These are phyloP conservation scores for Arachnopeziza araneosa DNA, from an alignment of 2,329 filamentous ascomycete species.

Conservation along the genomic window DNA sequence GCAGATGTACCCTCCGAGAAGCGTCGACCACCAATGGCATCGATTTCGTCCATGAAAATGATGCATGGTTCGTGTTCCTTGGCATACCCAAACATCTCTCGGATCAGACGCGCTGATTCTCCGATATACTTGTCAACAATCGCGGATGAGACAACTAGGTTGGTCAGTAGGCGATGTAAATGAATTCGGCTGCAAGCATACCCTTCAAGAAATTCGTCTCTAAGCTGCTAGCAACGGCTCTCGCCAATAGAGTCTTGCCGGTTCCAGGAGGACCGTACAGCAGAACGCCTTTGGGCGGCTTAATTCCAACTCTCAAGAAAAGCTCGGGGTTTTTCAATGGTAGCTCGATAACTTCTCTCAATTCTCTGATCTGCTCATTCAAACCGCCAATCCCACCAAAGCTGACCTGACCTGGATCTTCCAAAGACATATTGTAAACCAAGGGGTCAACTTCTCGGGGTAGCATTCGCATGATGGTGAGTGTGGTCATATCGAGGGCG, in stretches of 20 bases:
- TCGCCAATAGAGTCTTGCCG: constrained; percentile 89
- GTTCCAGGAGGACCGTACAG: constrained; percentile 95
- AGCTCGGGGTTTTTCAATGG: constrained; percentile 98
- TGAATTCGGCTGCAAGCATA: constrained; percentile 34
- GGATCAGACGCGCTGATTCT: constrained; percentile 92
- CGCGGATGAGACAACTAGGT: constrained; percentile 86
- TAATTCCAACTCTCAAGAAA: constrained; percentile 95
- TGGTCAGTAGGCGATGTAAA: constrained; percentile 10
- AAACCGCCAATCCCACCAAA: constrained; percentile 96
- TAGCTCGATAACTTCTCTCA: constrained; percentile 95
- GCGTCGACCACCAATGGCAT: constrained; percentile 92
- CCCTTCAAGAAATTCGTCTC: constrained; percentile 99
- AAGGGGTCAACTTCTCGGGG: constrained; percentile 96
- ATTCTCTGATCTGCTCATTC: constrained; percentile 96
- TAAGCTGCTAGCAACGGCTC: constrained; percentile 90
- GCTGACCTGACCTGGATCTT: constrained; percentile 95
- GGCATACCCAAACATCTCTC: constrained; percentile 99
- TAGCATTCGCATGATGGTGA: constrained; percentile 99
- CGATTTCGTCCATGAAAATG: constrained; percentile 99
- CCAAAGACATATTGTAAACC: constrained; percentile 99
- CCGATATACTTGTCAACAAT: constrained; percentile 99
- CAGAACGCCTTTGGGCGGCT: constrained; percentile 94
- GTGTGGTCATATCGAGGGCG: constrained; percentile 96
- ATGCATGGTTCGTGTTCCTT: constrained; percentile 99
- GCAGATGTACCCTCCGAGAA: constrained; percentile 98